Conservation (phyloP, 2,329 filamentous ascomycete species). For the Claviceps sp. region DNA sequence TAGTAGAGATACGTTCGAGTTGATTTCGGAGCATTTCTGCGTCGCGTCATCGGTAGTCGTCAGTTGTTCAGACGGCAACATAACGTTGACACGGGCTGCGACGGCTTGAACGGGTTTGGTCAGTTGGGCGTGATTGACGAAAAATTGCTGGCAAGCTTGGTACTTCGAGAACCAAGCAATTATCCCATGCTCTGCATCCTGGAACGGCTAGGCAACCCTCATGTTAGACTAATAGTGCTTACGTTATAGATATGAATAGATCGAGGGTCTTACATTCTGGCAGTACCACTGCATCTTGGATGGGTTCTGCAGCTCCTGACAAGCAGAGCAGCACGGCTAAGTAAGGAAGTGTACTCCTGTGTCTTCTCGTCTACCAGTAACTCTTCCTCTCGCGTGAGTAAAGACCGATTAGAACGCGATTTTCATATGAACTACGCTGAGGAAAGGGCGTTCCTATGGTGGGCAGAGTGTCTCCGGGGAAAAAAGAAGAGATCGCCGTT, state of each 20-base stretch:
- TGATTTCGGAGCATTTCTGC: not conserved
- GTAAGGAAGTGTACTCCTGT: not conserved
- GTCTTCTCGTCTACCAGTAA: not conserved
- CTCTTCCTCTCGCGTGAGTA: not conserved
- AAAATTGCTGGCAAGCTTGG: constrained; percentile 80
- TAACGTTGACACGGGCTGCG: constrained; percentile 84
- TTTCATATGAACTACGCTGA: not conserved
- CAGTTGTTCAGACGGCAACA: constrained; percentile 77
- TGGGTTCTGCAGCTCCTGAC: too few relatives aligned
- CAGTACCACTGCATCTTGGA: constrained; percentile 9
- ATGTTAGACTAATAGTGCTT: not conserved
- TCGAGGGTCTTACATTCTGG: constrained; percentile 9
- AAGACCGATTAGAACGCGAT: not conserved
- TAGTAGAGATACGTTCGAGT: constrained; percentile 35
- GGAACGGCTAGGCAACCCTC: constrained; percentile 22
- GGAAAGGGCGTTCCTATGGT: not conserved
- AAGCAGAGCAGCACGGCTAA: not conserved
- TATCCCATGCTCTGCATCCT: constrained; percentile 53
- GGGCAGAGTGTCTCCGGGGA: not conserved
- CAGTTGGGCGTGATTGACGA: constrained; percentile 83
- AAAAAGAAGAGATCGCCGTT: not conserved
- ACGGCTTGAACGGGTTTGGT: constrained; percentile 72
- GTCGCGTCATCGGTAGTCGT: constrained; percentile 16
- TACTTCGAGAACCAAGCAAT: constrained; percentile 90
- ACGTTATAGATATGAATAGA: not conserved